Evolutionary conservation across 139 green algal species (phyloP), one percentile per base, ranked within the genome.

Genomic region (Axilococcus clingmanii): DNA sequence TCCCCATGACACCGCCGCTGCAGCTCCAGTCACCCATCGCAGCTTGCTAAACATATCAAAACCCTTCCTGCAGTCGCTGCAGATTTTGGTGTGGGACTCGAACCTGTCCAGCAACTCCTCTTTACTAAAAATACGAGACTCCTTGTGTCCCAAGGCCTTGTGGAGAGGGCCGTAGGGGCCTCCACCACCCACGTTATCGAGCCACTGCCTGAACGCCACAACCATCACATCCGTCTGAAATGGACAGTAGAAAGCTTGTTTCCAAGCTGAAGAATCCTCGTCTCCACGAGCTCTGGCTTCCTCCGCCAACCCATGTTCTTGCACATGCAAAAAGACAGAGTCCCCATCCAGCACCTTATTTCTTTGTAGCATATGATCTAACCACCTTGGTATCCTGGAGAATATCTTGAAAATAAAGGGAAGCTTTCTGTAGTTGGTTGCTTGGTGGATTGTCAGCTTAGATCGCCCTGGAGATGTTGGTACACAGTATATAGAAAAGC

Each of bases 341-440:
- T 28, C 45, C 7, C 30, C 46, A 38, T 65, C 57, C 1, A 50
- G 22, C 23, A 31, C 33, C 46, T 35, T 32, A 7, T 36, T 19
- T n/a, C 34, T 8, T 23, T 57, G 9, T 20, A 53, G n/a, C 17
- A 53, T 53, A 19, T 53, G 45, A 38, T 53, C 45, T 16, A 53
- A 23, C 14, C 12, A 53, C 17, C 17, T 33, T 23, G 45, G 45
- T 15, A 53, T 17, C 12, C 12, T 49, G 9, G 9, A 23, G 11
- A 49, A 23, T 11, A 49, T 17, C 12, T 49, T 49, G 12, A 49
- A 49, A 9, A 49, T 9, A 9, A 12, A 23, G 6, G 45, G 45
- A n/a, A 53, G 16, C n/a, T 49, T 32, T 49, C 11, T 9, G 11
- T 49, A 23, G 12, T 40, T 53, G 11, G 45, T 53, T 6, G 16